These are phyloP conservation scores for Corymbia maculata DNA, from an alignment of 345 rosid genomes.

Conservation along the genomic window DNA sequence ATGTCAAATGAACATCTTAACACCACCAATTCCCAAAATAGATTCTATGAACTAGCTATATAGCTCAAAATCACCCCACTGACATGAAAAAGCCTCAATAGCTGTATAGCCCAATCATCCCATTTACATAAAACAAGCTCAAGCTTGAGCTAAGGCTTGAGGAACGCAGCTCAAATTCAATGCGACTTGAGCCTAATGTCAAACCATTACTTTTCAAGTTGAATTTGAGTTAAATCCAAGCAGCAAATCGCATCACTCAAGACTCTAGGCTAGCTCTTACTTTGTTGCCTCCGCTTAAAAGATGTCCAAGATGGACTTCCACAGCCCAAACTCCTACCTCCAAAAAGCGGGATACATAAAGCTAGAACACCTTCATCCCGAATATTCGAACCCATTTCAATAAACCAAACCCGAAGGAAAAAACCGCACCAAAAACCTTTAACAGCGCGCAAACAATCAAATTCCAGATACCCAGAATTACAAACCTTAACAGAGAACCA, in stretches of 20 bases:
- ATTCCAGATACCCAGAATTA: not conserved
- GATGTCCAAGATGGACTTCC: not conserved
- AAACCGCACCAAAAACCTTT: not conserved
- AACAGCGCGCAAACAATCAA: not conserved
- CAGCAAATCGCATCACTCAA: not conserved
- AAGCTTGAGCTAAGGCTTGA: not conserved
- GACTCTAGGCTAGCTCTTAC: not conserved
- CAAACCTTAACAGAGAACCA: not conserved
- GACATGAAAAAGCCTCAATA: not conserved
- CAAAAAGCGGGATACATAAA: not conserved
- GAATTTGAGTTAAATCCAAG: not conserved
- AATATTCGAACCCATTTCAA: not conserved
- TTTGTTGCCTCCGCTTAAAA: not conserved
- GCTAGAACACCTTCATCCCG: not conserved
- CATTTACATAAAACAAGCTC: not conserved
- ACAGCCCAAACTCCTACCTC: not conserved
- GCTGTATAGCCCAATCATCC: not conserved
- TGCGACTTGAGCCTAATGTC: not conserved
- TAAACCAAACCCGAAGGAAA: not conserved
- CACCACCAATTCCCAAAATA: not conserved
- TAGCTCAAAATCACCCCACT: not conserved
- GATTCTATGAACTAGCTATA: not conserved
- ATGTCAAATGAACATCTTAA: not conserved
- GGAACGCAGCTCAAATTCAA: not conserved
- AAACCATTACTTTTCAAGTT: not conserved